Percentiles rank a stretch among this genome's conserved stretches.
These are phyloP conservation scores for Dictyophora rubrovolvata DNA, from an alignment of 768 basidiomycete genomes.

Conservation along the genomic window DNA sequence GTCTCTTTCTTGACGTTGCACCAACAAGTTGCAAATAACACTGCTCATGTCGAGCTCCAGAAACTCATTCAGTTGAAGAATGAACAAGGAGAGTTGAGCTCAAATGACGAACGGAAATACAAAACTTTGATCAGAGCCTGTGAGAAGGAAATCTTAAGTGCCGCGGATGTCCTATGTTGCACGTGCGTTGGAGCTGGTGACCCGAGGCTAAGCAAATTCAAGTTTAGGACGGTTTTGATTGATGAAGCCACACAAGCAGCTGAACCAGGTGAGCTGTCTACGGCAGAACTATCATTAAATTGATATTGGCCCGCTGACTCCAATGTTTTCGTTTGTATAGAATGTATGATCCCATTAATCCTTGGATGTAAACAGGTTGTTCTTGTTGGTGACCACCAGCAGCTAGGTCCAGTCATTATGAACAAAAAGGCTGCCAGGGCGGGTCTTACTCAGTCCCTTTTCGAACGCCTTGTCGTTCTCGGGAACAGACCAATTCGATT, in stretches of 20 bases:
- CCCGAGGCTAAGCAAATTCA: slow-evolving; percentile 90
- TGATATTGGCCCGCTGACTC: background rate
- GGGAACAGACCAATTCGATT: slow-evolving; percentile 95
- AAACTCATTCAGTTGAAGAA: slow-evolving; percentile 97
- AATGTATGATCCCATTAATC: slow-evolving; percentile 98
- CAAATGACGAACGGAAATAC: slow-evolving; percentile 95
- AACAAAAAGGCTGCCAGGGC: slow-evolving; percentile 99
- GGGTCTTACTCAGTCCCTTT: slow-evolving; percentile 94
- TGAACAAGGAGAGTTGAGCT: slow-evolving; percentile 94
- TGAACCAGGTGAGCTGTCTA: slow-evolving; percentile 62
- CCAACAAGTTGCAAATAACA: slow-evolving; percentile 94
- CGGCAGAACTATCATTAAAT: background rate
- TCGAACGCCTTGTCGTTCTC: slow-evolving; percentile 92
- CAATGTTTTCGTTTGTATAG: slow-evolving; percentile 30
- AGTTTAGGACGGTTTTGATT: slow-evolving; percentile 96
- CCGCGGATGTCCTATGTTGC: slow-evolving; percentile 96
- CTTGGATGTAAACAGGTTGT: slow-evolving; percentile 98
- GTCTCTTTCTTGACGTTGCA: slow-evolving; percentile 91
- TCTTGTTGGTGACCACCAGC: slow-evolving; percentile 92
- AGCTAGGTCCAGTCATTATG: slow-evolving; percentile 99
- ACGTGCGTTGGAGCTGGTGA: slow-evolving; percentile 98
- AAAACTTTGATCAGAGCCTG: slow-evolving; percentile 91
- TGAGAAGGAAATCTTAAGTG: slow-evolving; percentile 93
- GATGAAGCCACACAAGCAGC: slow-evolving; percentile 99
- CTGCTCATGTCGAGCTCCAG: slow-evolving; percentile 91